Conservation (phyloP, 2,329 filamentous ascomycete species). For the Monosporascus ibericus region DNA sequence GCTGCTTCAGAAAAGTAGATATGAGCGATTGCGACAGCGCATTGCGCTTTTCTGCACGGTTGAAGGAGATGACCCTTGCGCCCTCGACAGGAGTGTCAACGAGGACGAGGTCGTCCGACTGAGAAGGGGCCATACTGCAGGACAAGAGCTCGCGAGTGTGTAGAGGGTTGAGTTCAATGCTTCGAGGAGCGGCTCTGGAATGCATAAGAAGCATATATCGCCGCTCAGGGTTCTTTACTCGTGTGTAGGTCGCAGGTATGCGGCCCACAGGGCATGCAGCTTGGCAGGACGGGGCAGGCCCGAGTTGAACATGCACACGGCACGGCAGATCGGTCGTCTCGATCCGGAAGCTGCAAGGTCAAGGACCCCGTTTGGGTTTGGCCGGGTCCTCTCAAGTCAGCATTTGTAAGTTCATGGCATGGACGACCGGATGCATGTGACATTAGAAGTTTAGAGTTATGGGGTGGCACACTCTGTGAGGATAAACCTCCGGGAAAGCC, state of each 20-base stretch:
- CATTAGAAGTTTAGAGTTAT: neutral
- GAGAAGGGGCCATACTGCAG: neutral
- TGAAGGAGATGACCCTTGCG: constrained; percentile 2
- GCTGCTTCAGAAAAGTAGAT: neutral
- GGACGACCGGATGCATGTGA: neutral
- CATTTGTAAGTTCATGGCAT: neutral
- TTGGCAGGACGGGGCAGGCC: neutral
- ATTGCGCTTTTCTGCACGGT: neutral
- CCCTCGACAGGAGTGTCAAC: constrained; percentile 1
- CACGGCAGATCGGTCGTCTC: neutral
- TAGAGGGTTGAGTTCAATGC: neutral
- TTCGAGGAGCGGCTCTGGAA: neutral
- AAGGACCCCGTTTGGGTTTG: neutral
- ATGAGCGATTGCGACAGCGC: neutral
- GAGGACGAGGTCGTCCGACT: neutral
- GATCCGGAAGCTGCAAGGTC: neutral
- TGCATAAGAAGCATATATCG: neutral
- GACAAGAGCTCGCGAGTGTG: neutral
- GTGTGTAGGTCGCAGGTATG: neutral
- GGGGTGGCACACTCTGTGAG: neutral
- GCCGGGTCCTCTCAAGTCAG: neutral
- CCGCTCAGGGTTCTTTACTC: neutral
- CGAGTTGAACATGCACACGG: too few species aligned
- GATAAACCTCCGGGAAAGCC: neutral
- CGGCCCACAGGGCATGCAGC: neutral